Evolutionary conservation across 192 early-diverging fungal genomes (phyloP).

Genomic region (Coemansia aciculifera): DNA sequence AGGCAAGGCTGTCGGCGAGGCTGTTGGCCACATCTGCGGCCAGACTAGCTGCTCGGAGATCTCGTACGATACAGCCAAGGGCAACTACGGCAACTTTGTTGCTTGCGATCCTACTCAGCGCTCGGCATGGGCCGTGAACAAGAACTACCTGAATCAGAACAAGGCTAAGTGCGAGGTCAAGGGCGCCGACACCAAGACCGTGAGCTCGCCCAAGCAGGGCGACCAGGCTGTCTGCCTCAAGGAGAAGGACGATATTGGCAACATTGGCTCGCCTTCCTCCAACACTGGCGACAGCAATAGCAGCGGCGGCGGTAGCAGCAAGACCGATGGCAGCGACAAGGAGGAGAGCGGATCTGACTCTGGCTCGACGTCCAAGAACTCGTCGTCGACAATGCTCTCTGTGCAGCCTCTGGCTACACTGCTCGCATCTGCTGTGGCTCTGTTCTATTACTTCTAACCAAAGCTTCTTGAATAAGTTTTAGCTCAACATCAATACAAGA

Average conservation of each 20-base stretch:
- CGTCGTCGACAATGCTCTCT: not conserved
- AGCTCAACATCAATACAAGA: not conserved
- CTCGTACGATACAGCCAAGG: slow-evolving; percentile 39
- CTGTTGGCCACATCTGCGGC: slow-evolving; percentile 42
- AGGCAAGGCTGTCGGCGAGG: slow-evolving; percentile 39
- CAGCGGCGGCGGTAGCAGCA: not conserved
- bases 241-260: slow-evolving; percentile 41
- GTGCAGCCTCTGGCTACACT: slow-evolving; percentile 10
- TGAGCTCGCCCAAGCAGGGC: slow-evolving; percentile 36
- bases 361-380: not conserved
- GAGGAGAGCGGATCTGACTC: not conserved
- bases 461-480: not conserved
- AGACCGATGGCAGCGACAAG: not conserved
- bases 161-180: slow-evolving; percentile 37
- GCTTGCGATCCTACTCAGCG: slow-evolving; percentile 43
- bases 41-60: slow-evolving; percentile 42
- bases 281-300: slow-evolving; percentile 8
- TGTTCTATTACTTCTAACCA: slow-evolving; percentile 10
- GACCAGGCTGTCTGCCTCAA: slow-evolving; percentile 25
- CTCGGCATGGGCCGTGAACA: slow-evolving; percentile 45
- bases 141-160: slow-evolving; percentile 43
- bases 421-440: slow-evolving; percentile 3
- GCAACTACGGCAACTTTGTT: slow-evolving; percentile 46
- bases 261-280: slow-evolving; percentile 16
- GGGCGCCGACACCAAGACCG: slow-evolving; percentile 30